phyloP scores from a whole-genome alignment of 192 early-diverging fungal species.

The Paraglomus occultum region DNA sequence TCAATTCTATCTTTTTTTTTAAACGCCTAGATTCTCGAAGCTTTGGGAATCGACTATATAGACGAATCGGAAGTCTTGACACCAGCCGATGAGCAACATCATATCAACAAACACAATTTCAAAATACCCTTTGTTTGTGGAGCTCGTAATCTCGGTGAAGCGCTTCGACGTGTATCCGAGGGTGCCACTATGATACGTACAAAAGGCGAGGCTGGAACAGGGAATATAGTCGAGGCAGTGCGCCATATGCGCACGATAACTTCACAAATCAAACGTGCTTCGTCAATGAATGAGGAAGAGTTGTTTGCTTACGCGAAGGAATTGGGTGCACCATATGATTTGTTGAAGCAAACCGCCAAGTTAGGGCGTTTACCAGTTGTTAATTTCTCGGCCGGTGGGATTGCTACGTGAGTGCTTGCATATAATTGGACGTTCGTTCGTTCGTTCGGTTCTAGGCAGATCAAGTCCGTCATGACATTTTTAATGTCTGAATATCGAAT shows the following conservation, averaged over 20 bases:
- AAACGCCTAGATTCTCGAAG: conserved; percentile 71
- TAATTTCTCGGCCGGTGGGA: conserved; percentile 97
- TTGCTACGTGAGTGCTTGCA: conserved; percentile 66
- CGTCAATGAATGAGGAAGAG: conserved; percentile 84
- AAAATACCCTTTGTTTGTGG: conserved; percentile 97
- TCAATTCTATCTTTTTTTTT: background rate
- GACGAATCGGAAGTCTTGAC: conserved; percentile 98
- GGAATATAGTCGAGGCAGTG: conserved; percentile 97
- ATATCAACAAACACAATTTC: conserved; percentile 93
- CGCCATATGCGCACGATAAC: conserved; percentile 90
- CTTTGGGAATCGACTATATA: conserved; percentile 92
- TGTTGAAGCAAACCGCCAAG: conserved; percentile 84
- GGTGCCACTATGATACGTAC: conserved; percentile 98
- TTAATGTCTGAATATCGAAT: too few relatives aligned
- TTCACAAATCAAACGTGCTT: conserved; percentile 82
- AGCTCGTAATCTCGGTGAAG: conserved; percentile 95
- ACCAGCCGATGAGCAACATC: conserved; percentile 92
- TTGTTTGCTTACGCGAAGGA: conserved; percentile 97
- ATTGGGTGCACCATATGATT: conserved; percentile 86
- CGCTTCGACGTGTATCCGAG: conserved; percentile 92
- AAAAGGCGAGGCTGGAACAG: conserved; percentile 98
- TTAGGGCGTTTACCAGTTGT: conserved; percentile 93
- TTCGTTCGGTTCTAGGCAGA: too few relatives aligned
- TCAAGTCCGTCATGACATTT: too few relatives aligned
- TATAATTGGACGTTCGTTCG: background rate